Percentiles rank a stretch among this genome's conserved stretches.
phyloP scores from a whole-genome alignment of 768 basidiomycete species.

The Suillus lakei region DNA sequence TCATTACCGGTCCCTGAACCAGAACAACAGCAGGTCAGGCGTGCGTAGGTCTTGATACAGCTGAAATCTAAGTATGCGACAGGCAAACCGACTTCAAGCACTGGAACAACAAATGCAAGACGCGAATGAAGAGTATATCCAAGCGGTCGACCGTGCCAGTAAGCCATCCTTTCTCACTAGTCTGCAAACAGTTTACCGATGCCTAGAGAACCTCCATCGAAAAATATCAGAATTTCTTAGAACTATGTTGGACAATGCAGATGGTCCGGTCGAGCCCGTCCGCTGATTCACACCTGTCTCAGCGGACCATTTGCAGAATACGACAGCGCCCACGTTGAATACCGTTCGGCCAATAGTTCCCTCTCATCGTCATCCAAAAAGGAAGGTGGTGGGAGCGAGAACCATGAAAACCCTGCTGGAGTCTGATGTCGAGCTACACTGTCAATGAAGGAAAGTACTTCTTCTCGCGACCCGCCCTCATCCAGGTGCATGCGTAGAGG shows the following conservation, averaged over 20 bases:
- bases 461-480: background rate
- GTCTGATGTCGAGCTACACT: background rate
- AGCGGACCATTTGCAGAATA: background rate
- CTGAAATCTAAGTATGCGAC: slow-evolving; percentile 9
- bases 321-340: background rate
- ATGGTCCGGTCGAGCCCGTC: slow-evolving; percentile 22
- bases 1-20: slow-evolving; percentile 79
- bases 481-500: no score
- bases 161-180: slow-evolving; percentile 33
- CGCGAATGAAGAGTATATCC: slow-evolving; percentile 78
- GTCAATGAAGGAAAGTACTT: background rate
- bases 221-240: slow-evolving; percentile 65
- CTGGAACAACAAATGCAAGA: slow-evolving; percentile 73
- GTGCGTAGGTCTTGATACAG: background rate
- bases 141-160: slow-evolving; percentile 80
- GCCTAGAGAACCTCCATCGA: slow-evolving; percentile 58
- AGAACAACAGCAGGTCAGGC: slow-evolving; percentile 72
- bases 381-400: background rate
- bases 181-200: background rate
- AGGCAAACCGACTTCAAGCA: slow-evolving; percentile 69
- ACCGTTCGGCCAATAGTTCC: background rate
- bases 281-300: background rate
- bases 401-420: background rate
- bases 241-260: slow-evolving; percentile 59
- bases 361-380: background rate